phyloP scores from a whole-genome alignment of 352 stramenopile species.

The Pythium grandisporangium region DNA sequence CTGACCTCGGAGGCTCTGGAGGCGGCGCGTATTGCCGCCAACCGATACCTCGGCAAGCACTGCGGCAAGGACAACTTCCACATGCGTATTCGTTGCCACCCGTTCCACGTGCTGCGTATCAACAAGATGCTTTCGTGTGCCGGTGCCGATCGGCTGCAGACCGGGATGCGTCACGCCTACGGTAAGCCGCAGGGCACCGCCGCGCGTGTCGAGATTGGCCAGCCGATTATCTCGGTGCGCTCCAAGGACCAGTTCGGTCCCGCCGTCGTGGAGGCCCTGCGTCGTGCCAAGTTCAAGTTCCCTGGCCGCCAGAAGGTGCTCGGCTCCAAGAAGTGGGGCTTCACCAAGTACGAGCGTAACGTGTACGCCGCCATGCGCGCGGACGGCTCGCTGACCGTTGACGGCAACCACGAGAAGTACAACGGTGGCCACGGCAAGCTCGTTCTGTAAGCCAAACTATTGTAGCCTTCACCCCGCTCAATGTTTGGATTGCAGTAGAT shows the following conservation, averaged over 20 bases:
- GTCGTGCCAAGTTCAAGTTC: constrained; percentile 99
- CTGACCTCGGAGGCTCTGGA: constrained; percentile 97
- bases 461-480: no score
- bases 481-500: no score
- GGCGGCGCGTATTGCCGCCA: constrained; percentile 97
- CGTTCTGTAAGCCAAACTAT: neutral
- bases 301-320: constrained; percentile 99
- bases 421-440: constrained; percentile 72
- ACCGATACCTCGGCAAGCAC: constrained; percentile 98
- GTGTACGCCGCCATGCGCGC: constrained; percentile 96
- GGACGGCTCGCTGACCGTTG: constrained; percentile 88
- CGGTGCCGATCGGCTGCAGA: constrained; percentile 97
- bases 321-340: constrained; percentile 99
- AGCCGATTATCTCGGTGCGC: constrained; percentile 97
- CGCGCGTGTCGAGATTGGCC: constrained; percentile 98
- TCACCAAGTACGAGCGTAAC: constrained; percentile 98
- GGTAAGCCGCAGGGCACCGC: constrained; percentile 97
- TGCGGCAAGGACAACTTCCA: constrained; percentile 99
- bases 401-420: constrained; percentile 99
- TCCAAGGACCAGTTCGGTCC: constrained; percentile 93
- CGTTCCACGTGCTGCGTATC: constrained; percentile 99
- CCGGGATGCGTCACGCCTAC: constrained; percentile 99
- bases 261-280: constrained; percentile 95
- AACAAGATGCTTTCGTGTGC: constrained; percentile 99
- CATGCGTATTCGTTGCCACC: constrained; percentile 98